Conservation (phyloP, 1,284 basidiomycete species). For the Ganoderma lucidum region DNA sequence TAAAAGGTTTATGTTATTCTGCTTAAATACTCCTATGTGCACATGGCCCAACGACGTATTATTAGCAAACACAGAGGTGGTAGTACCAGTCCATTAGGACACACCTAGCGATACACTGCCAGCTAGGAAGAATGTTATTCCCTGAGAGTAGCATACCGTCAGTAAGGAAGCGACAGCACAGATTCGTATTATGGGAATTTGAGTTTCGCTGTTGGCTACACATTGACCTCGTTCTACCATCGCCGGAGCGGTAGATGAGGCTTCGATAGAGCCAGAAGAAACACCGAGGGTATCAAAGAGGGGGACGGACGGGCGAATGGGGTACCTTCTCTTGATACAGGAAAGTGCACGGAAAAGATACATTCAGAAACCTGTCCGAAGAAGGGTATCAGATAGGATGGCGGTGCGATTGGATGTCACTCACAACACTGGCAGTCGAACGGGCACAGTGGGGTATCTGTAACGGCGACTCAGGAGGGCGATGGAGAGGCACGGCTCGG, state of each 20-base stretch:
- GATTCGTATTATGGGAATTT: constrained; percentile 28
- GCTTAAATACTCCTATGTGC: not conserved
- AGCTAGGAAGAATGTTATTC: constrained; percentile 25
- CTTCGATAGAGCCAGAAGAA: constrained; percentile 70
- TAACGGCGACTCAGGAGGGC: constrained; percentile 38
- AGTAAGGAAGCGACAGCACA: constrained; percentile 25
- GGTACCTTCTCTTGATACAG: constrained; percentile 29
- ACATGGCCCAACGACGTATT: not conserved
- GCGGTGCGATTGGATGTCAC: constrained; percentile 14
- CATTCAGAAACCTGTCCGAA: constrained; percentile 54
- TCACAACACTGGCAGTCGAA: constrained; percentile 46
- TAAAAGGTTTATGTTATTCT: not conserved
- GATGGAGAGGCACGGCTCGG: constrained; percentile 12
- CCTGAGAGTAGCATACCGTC: constrained; percentile 32
- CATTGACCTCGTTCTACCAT: constrained; percentile 38
- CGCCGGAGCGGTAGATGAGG: constrained; percentile 52
- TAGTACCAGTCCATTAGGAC: not conserved
- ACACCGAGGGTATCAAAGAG: not conserved
- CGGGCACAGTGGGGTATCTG: constrained; percentile 45
- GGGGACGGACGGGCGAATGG: constrained; percentile 51
- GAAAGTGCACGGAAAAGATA: constrained; percentile 19
- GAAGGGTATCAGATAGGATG: not conserved
- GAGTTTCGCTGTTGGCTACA: constrained; percentile 30
- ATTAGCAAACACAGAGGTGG: not conserved
- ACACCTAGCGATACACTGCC: not conserved